phyloP scores from a whole-genome alignment of 495 filamentous ascomycete genomes.

The Neurospora pannonica region DNA sequence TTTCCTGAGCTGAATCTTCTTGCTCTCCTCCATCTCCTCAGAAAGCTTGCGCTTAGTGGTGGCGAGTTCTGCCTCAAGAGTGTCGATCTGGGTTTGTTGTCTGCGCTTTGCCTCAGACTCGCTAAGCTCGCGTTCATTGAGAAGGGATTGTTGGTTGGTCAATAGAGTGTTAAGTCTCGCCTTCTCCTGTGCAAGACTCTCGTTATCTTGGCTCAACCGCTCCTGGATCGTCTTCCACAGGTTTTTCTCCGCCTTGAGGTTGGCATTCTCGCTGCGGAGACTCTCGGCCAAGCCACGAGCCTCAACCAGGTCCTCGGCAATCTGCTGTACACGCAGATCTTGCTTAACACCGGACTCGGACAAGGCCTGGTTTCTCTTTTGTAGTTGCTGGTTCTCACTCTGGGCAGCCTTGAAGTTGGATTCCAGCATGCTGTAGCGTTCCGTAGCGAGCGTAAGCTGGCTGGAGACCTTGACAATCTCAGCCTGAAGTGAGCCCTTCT shows the following conservation, averaged over 20 bases:
- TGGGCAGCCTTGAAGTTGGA: constrained; percentile 75
- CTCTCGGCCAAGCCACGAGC: constrained; percentile 71
- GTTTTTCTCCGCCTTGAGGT: constrained; percentile 85
- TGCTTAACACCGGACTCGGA: constrained; percentile 80
- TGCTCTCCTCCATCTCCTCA: constrained; percentile 72
- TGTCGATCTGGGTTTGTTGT: constrained; percentile 65
- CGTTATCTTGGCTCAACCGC: constrained; percentile 76
- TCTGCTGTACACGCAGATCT: constrained; percentile 80
- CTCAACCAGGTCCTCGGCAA: constrained; percentile 87
- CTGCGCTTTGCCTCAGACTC: constrained; percentile 73
- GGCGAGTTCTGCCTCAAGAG: constrained; percentile 66
- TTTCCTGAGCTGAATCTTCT: constrained; percentile 67
- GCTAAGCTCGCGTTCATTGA: constrained; percentile 80
- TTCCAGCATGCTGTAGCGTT: constrained; percentile 85
- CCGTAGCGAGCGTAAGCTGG: constrained; percentile 68
- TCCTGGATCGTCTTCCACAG: constrained; percentile 88
- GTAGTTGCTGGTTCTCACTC: constrained; percentile 72
- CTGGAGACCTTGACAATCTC: constrained; percentile 69
- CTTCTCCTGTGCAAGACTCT: constrained; percentile 72
- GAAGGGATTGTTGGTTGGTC: constrained; percentile 69
- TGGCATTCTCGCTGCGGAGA: constrained; percentile 81
- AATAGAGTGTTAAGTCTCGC: constrained; percentile 69
- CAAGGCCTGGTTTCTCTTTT: constrained; percentile 64
- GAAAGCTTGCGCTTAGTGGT: constrained; percentile 74
- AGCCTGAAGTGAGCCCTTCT: constrained; percentile 71